A percentile compares a stretch with the other conserved stretches of the same genome.
Evolutionary conservation across 371 early-diverging fungal genomes (phyloP).

Genomic region (Batrachochytrium dendrobatidis): DNA sequence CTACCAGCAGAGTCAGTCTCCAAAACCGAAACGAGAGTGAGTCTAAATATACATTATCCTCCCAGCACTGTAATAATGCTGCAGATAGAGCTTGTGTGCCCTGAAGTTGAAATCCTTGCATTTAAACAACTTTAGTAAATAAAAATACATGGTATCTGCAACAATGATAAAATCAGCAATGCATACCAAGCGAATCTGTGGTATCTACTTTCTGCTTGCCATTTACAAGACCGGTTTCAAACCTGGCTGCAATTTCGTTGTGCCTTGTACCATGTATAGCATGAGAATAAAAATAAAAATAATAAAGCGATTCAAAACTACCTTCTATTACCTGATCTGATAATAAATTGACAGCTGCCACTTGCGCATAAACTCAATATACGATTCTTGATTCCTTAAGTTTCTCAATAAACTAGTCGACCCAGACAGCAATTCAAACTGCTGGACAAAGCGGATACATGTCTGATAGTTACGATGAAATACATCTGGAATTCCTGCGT

Average conservation of each 20-base stretch:
- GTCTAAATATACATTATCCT: slow-evolving; percentile 55
- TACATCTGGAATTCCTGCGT: slow-evolving; percentile 62
- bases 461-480: slow-evolving; percentile 68
- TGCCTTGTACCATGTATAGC: not conserved
- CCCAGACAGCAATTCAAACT: slow-evolving; percentile 48
- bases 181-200: not conserved
- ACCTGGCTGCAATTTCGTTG: slow-evolving; percentile 1
- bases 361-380: slow-evolving; percentile 62
- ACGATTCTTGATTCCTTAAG: slow-evolving; percentile 52
- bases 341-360: slow-evolving; percentile 74
- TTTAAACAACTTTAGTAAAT: not conserved
- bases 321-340: slow-evolving; percentile 50
- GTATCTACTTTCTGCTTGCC: not conserved
- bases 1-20: slow-evolving; percentile 66
- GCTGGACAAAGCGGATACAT: slow-evolving; percentile 54
- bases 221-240: not conserved
- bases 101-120: slow-evolving; percentile 25
- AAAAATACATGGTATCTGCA: not conserved
- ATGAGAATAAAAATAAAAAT: not conserved
- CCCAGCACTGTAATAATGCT: slow-evolving; percentile 60
- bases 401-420: slow-evolving; percentile 43
- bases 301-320: not conserved
- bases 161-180: not conserved
- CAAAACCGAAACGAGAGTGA: slow-evolving; percentile 60
- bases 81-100: slow-evolving; percentile 45